These are phyloP conservation scores for Colletotrichum sublineola DNA, from an alignment of 2,329 filamentous ascomycete species.

Conservation along the genomic window DNA sequence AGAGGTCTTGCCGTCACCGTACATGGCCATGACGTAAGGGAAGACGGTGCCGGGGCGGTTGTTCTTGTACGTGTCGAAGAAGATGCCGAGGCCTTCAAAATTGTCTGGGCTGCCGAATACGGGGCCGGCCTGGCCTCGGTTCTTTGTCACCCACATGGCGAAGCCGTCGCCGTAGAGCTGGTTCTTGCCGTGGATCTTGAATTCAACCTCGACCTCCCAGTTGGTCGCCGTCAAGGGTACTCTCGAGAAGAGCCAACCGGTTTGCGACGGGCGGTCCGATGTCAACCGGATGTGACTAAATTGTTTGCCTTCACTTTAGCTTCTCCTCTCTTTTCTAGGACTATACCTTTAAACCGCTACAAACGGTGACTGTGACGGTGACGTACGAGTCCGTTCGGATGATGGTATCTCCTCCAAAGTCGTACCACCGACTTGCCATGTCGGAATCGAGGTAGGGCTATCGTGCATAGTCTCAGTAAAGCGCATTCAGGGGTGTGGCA, in stretches of 20 bases:
- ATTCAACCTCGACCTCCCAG: slow-evolving; percentile 98
- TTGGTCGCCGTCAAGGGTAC: slow-evolving; percentile 97
- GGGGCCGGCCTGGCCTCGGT: slow-evolving; percentile 82
- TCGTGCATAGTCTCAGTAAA: slow-evolving; percentile 41
- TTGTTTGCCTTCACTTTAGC: slow-evolving; percentile 45
- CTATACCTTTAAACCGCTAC: background rate
- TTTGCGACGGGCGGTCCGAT: slow-evolving; percentile 89
- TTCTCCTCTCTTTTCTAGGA: background rate
- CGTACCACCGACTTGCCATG: slow-evolving; percentile 98
- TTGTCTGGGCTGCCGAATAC: slow-evolving; percentile 91
- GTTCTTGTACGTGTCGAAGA: slow-evolving; percentile 99
- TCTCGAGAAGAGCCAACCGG: slow-evolving; percentile 93
- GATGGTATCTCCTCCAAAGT: slow-evolving; percentile 96
- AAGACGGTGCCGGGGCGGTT: slow-evolving; percentile 96
- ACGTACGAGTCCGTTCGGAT: slow-evolving; percentile 78
- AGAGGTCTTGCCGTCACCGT: slow-evolving; percentile 87
- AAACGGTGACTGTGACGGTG: background rate
- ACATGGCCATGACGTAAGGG: slow-evolving; percentile 98
- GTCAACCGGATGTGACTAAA: slow-evolving; percentile 90
- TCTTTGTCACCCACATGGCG: slow-evolving; percentile 97
- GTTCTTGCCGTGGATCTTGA: slow-evolving; percentile 90
- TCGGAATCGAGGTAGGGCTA: slow-evolving; percentile 98
- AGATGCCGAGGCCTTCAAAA: slow-evolving; percentile 95
- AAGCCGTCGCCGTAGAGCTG: slow-evolving; percentile 96
- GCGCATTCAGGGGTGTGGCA: slow-evolving; percentile 22